Evolutionary conservation across 75 land plant species (phyloP), one percentile per base, ranked within the genome.

Genomic region (Picea sitchensis): DNA sequence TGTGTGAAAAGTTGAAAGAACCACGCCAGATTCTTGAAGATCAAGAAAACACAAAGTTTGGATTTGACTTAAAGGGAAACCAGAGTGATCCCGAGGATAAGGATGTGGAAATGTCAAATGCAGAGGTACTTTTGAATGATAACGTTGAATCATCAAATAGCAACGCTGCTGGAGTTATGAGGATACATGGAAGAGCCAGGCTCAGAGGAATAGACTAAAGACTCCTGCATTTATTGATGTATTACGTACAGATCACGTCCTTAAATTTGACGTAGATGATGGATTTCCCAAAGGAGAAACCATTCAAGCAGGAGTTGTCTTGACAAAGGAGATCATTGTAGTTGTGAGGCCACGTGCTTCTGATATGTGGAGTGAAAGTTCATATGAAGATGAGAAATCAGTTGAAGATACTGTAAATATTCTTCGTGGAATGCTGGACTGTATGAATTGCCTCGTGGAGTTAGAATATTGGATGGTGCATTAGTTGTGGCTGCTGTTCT

Each of bases 21-120:
- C 98, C 97, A 62, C 93, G 99, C 11, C 74, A 92, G 92, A 77
- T 79, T 4, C 80, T 90, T 32, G 80, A 91, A 76, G 87, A 87
- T 78, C 82, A 82, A 78, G 94, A 92, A 81, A 87, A 81, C 59
- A 83, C 78, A 65, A 92, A 92, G 80, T 74, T 86, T 83, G 94
- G 94, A 44, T 61, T 92, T 58, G 90, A 91, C 79, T 34, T 62
- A 2, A 61, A 57, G 32, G 86, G 74, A 32, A 85, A 87, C 63
- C 82, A 59, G 47, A 79, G 67, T 31, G 76, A 12, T 58, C 73
- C 86, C 21, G 81, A 82, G 51, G 88, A 89, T 17, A 81, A 82
- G 30, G 84, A 84, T 80, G 86, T 78, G 63, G 80, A 83, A 61
- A 82, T 85, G 87, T 30, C 81, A 64, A 81, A 84, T 31, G 80